Conservation (phyloP, 352 stramenopile species). For the Aphanomyces euteiches region DNA sequence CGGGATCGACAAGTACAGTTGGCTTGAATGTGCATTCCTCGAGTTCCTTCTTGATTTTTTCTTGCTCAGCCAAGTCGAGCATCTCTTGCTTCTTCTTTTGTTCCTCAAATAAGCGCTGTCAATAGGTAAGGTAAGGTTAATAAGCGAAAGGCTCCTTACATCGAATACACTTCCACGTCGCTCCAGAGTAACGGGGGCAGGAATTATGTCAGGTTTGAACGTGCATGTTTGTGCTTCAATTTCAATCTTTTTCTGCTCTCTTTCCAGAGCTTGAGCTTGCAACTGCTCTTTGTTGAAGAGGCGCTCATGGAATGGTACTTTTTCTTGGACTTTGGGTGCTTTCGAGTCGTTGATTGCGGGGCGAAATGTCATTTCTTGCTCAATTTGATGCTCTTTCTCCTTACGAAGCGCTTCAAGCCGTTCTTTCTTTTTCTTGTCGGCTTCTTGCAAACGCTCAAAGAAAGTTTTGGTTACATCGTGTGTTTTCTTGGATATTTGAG, state of each 20-base stretch:
- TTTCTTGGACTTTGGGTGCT: slow-evolving; percentile 32
- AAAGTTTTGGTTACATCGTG: slow-evolving; percentile 34
- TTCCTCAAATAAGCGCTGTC: slow-evolving; percentile 73
- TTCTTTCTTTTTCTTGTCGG: slow-evolving; percentile 51
- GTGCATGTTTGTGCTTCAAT: slow-evolving; percentile 56
- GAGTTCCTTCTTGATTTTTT: slow-evolving; percentile 71
- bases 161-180: slow-evolving; percentile 59
- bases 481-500: slow-evolving; percentile 32
- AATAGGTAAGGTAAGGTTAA: neutral
- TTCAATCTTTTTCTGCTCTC: slow-evolving; percentile 70
- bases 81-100: slow-evolving; percentile 78
- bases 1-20: slow-evolving; percentile 46
- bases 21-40: slow-evolving; percentile 75
- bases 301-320: slow-evolving; percentile 68
- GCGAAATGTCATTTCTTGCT: slow-evolving; percentile 54
- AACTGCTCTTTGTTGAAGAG: slow-evolving; percentile 77
- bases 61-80: slow-evolving; percentile 61
- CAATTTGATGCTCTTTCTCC: slow-evolving; percentile 61
- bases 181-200: neutral
- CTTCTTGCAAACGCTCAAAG: slow-evolving; percentile 73
- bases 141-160: slow-evolving; percentile 35
- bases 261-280: slow-evolving; percentile 55
- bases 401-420: slow-evolving; percentile 62
- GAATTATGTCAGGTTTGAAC: slow-evolving; percentile 56
- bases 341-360: slow-evolving; percentile 48